These are phyloP conservation scores for Pilaira anomala DNA, from an alignment of 192 early-diverging fungal genomes.

Conservation along the genomic window DNA sequence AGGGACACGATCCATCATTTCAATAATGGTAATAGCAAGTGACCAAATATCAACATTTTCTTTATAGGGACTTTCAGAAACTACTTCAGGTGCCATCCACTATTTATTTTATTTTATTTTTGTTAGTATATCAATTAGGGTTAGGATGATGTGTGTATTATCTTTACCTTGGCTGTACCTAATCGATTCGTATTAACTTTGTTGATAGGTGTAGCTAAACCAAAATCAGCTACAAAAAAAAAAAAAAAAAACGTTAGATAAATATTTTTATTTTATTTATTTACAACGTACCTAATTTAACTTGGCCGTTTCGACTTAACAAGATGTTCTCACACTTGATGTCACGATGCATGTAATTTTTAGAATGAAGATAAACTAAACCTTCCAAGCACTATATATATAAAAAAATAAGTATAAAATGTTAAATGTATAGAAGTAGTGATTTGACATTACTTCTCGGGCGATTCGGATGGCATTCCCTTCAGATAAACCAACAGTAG, in stretches of 20 bases:
- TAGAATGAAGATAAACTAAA: constrained; percentile 40
- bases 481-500: constrained; percentile 38
- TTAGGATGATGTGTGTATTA: not conserved
- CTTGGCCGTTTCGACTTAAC: constrained; percentile 31
- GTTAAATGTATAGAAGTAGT: not conserved
- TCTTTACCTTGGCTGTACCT: constrained; percentile 35
- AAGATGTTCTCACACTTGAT: constrained; percentile 48
- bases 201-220: constrained; percentile 27
- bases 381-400: constrained; percentile 34
- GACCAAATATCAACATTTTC: constrained; percentile 51
- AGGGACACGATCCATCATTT: constrained; percentile 43
- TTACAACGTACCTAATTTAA: constrained; percentile 38
- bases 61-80: constrained; percentile 36
- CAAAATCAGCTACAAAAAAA: constrained; percentile 27
- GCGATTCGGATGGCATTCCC: constrained; percentile 34
- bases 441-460: constrained; percentile 23
- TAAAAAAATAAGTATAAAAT: not conserved
- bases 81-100: constrained; percentile 50
- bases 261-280: not conserved
- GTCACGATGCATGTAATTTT: constrained; percentile 50
- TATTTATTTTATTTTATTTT: not conserved
- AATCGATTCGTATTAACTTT: constrained; percentile 23
- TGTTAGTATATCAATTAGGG: not conserved
- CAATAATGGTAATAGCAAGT: constrained; percentile 41
- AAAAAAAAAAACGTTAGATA: constrained; percentile 3